Base-by-base conservation (phyloP, 306 rosid species). In the Malus asiatica region DNA sequence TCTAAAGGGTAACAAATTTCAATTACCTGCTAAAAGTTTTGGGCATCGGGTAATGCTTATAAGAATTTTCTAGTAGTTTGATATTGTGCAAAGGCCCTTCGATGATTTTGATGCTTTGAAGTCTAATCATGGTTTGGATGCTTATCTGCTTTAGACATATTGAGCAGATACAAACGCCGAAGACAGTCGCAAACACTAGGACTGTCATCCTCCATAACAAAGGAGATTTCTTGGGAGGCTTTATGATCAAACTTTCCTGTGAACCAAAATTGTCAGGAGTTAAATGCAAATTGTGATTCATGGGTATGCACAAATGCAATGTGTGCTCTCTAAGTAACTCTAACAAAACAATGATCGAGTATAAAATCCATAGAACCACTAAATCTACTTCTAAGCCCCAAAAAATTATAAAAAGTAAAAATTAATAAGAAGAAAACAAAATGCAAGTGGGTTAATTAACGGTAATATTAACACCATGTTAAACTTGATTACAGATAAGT, bases 181-280 rank as follows among this genome's bases (percentile, higher is more conserved):
- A 89, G 18, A 84, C 79, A 93, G 86, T 86, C 27, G 96, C 86
- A 83, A 92, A 92, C 68, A 88, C 45, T 42, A 95, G 72, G 30
- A 95, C 88, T 51, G 81, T 80, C 84, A 81, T 87, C 84, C 92
- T 90, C 52, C 85, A 78, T 32, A 92, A 52, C 77, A 89, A 74
- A 16, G 89, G 90, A 59, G 97, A 92, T 79, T 84, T 92, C 93
- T 90, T 95, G 0, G 90, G 86, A 83, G 97, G 85, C 81, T 86
- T 92, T 75, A 90, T 73, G 40, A 83, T 82, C 67, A 90, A 81
- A 77, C 83, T 64, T 76, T 90, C 96, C 97, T 95, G 97, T 60
- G 38, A 84, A 73, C 73, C 73, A 62, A 64, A 45, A 33, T 52
- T 53, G 73, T 0, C 35, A 14, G 6, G 33, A 78, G 38, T 66